Base-by-base conservation (phyloP, 495 filamentous ascomycete species). In the Penicillium angulare region DNA sequence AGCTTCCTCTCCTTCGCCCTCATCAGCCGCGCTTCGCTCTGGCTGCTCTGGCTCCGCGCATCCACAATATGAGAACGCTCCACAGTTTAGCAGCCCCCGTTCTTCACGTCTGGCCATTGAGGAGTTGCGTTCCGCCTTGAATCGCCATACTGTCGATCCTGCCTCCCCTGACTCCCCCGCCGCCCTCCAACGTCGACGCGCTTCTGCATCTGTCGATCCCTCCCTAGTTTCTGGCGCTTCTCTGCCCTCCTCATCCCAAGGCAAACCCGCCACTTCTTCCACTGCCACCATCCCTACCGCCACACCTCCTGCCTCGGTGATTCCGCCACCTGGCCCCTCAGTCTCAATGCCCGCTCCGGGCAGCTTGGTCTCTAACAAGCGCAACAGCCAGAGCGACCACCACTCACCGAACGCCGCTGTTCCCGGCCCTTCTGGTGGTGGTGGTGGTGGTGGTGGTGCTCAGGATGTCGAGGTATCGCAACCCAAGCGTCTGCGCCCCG, bases 401-500 rank as follows among this genome's bases (percentile, higher is more conserved):
- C 46, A 66, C 51, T 38, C 59, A 18, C 38, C 62, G 15, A 47
- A 63, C 57, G 54, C 60, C 42, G 64, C 71, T 45, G 78, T 73
- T 27, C 70, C 71, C 22, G 65, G 64, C 8, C 74, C n/a, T 18
- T 44, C 24, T 21, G 27, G 24, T 44, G 73, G 66, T 47, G 75
- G 67, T n/a, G n/a, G n/a, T n/a, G n/a, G n/a, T n/a, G n/a, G n/a
- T n/a, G n/a, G n/a, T n/a, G n/a, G n/a, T 15, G 49, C 42, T 43
- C 69, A 73, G 15, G 73, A 80, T 46, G 72, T 69, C n/a, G 72
- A 80, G 39, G 69, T 65, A 32, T 80, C 73, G 43, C 75, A 72
- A 43, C 67, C 73, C 13, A 83, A 82, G 60, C 79, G 80, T 40
- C 60, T 70, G 47, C 77, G 80, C 29, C 67, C 78, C 34, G 61